Evolutionary conservation across 2,329 filamentous ascomycete species (phyloP).

Genomic region (Penicillium concentricum): DNA sequence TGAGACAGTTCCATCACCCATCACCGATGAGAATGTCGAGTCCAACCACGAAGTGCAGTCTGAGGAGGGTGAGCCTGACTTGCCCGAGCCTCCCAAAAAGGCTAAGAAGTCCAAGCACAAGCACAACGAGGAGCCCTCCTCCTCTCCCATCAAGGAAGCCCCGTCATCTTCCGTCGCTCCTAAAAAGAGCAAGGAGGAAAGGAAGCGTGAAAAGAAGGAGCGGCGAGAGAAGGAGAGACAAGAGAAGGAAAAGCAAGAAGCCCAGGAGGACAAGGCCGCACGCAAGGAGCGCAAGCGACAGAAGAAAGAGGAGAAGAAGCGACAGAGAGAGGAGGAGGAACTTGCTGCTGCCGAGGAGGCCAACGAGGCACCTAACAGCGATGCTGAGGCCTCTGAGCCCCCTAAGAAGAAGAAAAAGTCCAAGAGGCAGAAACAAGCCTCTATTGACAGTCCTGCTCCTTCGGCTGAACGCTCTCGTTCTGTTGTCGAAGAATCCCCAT

Average conservation of each 20-base stretch:
- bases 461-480: background rate
- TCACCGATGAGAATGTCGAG: background rate
- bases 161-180: background rate
- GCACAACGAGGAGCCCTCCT: background rate
- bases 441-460: background rate
- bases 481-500: background rate
- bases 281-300: conserved; percentile 1
- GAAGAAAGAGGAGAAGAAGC: conserved; percentile 6
- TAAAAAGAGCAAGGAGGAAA: background rate
- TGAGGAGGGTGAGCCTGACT: background rate
- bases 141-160: background rate
- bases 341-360: background rate
- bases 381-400: background rate
- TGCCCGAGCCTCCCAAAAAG: background rate
- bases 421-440: conserved; percentile 8
- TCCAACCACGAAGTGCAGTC: background rate
- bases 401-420: background rate
- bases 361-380: background rate
- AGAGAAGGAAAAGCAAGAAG: background rate
- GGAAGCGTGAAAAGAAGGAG: conserved; percentile 11
- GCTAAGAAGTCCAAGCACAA: conserved; percentile 1
- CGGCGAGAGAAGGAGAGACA: conserved; percentile 9
- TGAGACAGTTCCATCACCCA: background rate
- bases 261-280: background rate
- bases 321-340: background rate